These are phyloP conservation scores for Eremochloa ophiuroides DNA, from an alignment of 176 grass and related monocot genomes.

Conservation along the genomic window DNA sequence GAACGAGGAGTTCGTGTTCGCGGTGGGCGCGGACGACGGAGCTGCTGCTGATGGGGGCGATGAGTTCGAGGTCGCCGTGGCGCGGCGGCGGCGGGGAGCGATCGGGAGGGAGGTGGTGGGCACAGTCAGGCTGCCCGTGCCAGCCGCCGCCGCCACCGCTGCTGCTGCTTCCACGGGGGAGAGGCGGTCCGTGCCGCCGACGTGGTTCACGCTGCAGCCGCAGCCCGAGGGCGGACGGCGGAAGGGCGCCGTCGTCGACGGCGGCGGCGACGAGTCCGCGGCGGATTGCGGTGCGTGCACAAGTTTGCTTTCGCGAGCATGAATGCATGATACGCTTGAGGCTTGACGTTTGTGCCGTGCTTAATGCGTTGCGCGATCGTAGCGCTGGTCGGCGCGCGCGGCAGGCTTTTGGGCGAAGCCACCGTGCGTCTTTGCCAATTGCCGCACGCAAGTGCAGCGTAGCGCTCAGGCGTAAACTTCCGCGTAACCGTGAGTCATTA, in stretches of 20 bases:
- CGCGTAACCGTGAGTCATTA: neutral
- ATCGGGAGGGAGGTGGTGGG: conserved; percentile 57
- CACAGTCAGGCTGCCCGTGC: conserved; percentile 36
- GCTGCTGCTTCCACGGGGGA: neutral
- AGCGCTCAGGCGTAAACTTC: neutral
- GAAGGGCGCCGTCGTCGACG: neutral
- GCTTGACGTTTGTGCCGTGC: neutral
- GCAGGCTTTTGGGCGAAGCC: neutral
- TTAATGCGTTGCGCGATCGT: neutral
- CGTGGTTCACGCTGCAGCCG: conserved; percentile 76
- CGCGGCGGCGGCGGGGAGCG: conserved; percentile 25
- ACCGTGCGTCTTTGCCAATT: conserved; percentile 19
- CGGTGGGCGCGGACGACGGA: conserved; percentile 12
- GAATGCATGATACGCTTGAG: too few relatives aligned
- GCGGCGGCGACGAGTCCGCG: neutral
- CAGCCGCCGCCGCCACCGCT: neutral
- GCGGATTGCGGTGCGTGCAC: conserved; percentile 55
- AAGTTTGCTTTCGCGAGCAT: neutral
- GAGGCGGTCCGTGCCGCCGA: conserved; percentile 48
- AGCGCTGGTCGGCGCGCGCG: conserved; percentile 16
- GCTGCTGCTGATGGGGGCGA: neutral
- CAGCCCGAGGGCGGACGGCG: conserved; percentile 33
- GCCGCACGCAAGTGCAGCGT: conserved; percentile 13
- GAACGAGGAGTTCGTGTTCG: conserved; percentile 78
- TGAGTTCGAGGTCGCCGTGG: conserved; percentile 44